Base-by-base conservation (phyloP, 495 filamentous ascomycete genomes). In the Hypoxylon crocopeplum region DNA sequence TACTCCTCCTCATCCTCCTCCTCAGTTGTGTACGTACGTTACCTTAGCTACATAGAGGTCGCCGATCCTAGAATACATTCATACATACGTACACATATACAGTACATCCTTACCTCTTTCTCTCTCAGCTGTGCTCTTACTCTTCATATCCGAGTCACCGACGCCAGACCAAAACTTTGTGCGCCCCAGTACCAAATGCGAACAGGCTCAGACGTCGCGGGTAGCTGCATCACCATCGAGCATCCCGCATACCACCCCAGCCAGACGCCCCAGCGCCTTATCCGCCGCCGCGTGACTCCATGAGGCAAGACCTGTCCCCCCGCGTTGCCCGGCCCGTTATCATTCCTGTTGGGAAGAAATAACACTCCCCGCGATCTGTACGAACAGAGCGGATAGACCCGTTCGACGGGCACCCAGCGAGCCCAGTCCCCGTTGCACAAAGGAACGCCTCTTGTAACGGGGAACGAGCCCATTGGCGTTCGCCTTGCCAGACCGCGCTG, bases 241-340 rank as follows among this genome's bases (percentile, higher is more conserved):
- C 68, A 70, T 70, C 68, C 68, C 68, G 64, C 68, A 70, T 70
- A 70, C 48, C 65, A 70, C 50, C 68, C 68, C 32, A 66, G 68
- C 55, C 68, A 70, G 48, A 70, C 68, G 29, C 65, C 68, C 52
- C 68, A 67, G 76, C 76, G 72, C 76, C 64, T 70, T 73, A 77
- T 73, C 76, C 76, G 75, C 70, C 71, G 68, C 66, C 73, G 74
- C 71, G 70, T 77, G 74, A 77, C 75, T 65, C 67, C 62, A 66
- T 69, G 68, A 72, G 65, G 64, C 54, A 45, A 70, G 51, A 46
- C 55, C 55, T 68, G 61, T 60, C 24, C 62, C 68, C 66, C 68
- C 68, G 61, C 61, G 62, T 53, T 59, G 63, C 68, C 61, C 68
- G 64, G 53, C 53, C 63, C 60, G 59, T 62, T 34, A 22, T 68